phyloP scores from a whole-genome alignment of 371 early-diverging fungal species.

The Mucor piriformis region DNA sequence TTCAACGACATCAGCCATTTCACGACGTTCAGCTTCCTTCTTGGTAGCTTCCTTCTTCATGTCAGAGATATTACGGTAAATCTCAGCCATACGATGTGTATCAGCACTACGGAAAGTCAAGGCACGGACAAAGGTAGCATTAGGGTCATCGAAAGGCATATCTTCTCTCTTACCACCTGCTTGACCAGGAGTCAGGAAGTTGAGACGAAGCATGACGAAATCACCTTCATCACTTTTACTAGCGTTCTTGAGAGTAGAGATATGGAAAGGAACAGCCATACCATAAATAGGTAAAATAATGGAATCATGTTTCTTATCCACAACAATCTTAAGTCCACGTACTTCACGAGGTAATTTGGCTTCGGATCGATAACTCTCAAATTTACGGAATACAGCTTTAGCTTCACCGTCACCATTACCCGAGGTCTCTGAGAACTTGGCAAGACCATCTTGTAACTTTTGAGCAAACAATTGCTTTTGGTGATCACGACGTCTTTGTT shows the following conservation, averaged over 20 bases:
- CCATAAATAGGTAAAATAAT: slow-evolving; percentile 97
- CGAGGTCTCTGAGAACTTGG: slow-evolving; percentile 70
- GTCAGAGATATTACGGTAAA: slow-evolving; percentile 82
- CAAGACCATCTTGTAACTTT: slow-evolving; percentile 79
- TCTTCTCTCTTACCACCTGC: slow-evolving; percentile 89
- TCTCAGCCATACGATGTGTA: slow-evolving; percentile 79
- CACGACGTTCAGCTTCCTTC: slow-evolving; percentile 92
- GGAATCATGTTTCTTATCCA: slow-evolving; percentile 89
- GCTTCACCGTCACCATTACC: slow-evolving; percentile 67
- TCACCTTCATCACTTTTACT: slow-evolving; percentile 97
- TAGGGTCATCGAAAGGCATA: slow-evolving; percentile 86
- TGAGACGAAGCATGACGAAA: slow-evolving; percentile 92
- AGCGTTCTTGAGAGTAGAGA: slow-evolving; percentile 94
- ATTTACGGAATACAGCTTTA: slow-evolving; percentile 78
- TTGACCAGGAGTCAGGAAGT: slow-evolving; percentile 96
- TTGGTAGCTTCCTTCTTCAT: slow-evolving; percentile 88
- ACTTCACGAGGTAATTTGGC: slow-evolving; percentile 80
- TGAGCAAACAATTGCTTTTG: slow-evolving; percentile 84
- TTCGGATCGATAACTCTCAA: slow-evolving; percentile 95
- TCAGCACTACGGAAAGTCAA: slow-evolving; percentile 92
- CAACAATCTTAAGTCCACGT: slow-evolving; percentile 78
- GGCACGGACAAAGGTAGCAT: slow-evolving; percentile 90
- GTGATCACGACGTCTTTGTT: slow-evolving; percentile 81
- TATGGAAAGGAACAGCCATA: slow-evolving; percentile 98
- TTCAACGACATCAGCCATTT: slow-evolving; percentile 95